These are phyloP conservation scores for Plenodomus lindquistii DNA, from an alignment of 2,329 filamentous ascomycete species.

Conservation along the genomic window DNA sequence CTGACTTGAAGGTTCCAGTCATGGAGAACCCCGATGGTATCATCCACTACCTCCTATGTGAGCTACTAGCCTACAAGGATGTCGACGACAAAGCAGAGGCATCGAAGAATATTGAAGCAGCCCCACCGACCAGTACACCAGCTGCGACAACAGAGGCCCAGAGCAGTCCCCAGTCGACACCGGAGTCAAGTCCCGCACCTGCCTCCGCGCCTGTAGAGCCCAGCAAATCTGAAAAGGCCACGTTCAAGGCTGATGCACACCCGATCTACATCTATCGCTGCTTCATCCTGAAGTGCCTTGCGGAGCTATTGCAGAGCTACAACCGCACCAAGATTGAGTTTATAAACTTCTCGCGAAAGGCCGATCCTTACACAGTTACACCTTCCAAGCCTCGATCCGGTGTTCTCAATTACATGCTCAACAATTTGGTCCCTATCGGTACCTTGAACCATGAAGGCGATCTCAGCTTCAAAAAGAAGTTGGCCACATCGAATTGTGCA, in stretches of 20 bases:
- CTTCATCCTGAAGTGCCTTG: slow-evolving; percentile 88
- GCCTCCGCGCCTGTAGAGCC: slow-evolving; percentile 8
- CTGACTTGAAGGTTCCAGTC: slow-evolving; percentile 77
- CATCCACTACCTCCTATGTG: slow-evolving; percentile 90
- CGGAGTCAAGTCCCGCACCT: slow-evolving; percentile 5
- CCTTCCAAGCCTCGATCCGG: slow-evolving; percentile 93
- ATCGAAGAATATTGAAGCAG: slow-evolving; percentile 49
- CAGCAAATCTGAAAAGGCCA: slow-evolving; percentile 63
- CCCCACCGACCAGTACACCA: not conserved
- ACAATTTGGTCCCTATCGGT: slow-evolving; percentile 70
- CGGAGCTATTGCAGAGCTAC: slow-evolving; percentile 88
- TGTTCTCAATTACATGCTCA: slow-evolving; percentile 90
- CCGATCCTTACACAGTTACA: slow-evolving; percentile 79
- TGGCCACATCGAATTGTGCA: slow-evolving; percentile 81
- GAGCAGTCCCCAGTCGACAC: slow-evolving; percentile 5
- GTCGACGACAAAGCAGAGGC: slow-evolving; percentile 79
- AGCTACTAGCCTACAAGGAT: slow-evolving; percentile 88
- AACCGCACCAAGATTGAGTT: slow-evolving; percentile 97
- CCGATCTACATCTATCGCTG: slow-evolving; percentile 96
- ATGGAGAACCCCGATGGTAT: slow-evolving; percentile 94
- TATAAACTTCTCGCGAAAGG: slow-evolving; percentile 96
- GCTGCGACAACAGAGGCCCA: not conserved
- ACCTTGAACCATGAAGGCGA: slow-evolving; percentile 74
- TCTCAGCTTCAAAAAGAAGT: slow-evolving; percentile 78
- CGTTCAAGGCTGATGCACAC: slow-evolving; percentile 90